A percentile compares a stretch with the other conserved stretches of the same genome.
phyloP scores from a whole-genome alignment of 805 yeast genomes.

The Ogataea wickerhamii region DNA sequence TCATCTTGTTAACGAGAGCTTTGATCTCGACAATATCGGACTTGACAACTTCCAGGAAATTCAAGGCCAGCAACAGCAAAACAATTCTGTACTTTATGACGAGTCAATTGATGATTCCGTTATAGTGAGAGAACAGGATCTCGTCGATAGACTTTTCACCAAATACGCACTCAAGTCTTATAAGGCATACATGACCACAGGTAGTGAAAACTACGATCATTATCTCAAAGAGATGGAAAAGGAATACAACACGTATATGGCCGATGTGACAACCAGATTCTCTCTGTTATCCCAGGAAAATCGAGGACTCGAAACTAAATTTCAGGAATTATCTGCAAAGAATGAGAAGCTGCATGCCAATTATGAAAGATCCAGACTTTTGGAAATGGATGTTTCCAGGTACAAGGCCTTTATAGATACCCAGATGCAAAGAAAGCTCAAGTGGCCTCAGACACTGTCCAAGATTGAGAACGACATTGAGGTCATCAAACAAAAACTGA shows the following conservation, averaged over 20 bases:
- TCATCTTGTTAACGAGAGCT: conserved; percentile 44
- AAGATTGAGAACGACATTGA: conserved; percentile 54
- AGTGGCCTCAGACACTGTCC: conserved; percentile 60
- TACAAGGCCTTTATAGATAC: conserved; percentile 68
- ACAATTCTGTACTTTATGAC: conserved; percentile 26
- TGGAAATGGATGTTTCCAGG: conserved; percentile 67
- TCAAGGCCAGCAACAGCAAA: conserved; percentile 18
- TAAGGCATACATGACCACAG: conserved; percentile 53
- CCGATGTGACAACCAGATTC: conserved; percentile 46
- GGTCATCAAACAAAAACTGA: conserved; percentile 38
- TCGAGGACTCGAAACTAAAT: conserved; percentile 36
- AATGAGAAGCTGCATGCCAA: conserved; percentile 47
- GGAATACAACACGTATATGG: conserved; percentile 51
- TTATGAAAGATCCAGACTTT: conserved; percentile 54
- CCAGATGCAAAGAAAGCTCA: conserved; percentile 58
- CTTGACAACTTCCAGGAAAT: conserved; percentile 24
- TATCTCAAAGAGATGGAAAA: conserved; percentile 52
- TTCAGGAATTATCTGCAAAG: conserved; percentile 41
- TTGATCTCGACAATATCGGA: conserved; percentile 35
- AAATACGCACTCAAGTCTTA: conserved; percentile 65
- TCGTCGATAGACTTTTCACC: conserved; percentile 30
- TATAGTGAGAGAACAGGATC: conserved; percentile 24
- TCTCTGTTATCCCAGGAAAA: conserved; percentile 40
- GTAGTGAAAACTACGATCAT: conserved; percentile 58
- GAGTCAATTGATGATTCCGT: conserved; percentile 25